Conservation (phyloP, 345 rosid species). For the Adansonia digitata region DNA sequence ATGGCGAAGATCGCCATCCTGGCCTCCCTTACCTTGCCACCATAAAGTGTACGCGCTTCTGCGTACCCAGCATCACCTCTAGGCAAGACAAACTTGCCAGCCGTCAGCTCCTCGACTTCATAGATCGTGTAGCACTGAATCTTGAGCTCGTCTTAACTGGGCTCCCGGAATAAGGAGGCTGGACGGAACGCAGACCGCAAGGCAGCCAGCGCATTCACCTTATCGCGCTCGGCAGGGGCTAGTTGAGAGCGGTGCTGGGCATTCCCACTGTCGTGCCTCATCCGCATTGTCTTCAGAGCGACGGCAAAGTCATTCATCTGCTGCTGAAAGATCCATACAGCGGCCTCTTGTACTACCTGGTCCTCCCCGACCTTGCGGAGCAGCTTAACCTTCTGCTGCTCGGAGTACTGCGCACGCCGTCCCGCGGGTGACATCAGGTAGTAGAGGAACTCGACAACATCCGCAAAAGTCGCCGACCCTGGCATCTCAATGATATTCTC, state of each 20-base stretch:
- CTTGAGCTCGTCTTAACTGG: neutral
- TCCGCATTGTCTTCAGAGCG: too few species aligned
- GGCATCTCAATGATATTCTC: neutral
- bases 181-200: neutral
- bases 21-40: neutral
- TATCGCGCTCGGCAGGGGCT: neutral
- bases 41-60: neutral
- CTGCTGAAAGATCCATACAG: too few species aligned
- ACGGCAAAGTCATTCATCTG: too few species aligned
- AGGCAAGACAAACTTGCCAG: neutral
- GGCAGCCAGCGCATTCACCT: neutral
- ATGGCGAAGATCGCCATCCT: neutral
- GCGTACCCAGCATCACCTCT: neutral
- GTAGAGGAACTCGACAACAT: neutral
- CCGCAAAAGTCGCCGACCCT: neutral
- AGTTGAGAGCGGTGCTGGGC: neutral
- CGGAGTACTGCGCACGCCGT: neutral
- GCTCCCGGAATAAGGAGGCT: neutral
- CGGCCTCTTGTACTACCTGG: neutral
- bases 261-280: too few species aligned
- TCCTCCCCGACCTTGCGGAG: neutral
- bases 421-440: neutral
- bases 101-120: neutral
- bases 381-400: neutral
- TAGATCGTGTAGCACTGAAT: neutral